Percentiles rank a stretch among this genome's conserved stretches.
Conservation (phyloP, 164 flowering plant genomes). For the Piper betle region DNA sequence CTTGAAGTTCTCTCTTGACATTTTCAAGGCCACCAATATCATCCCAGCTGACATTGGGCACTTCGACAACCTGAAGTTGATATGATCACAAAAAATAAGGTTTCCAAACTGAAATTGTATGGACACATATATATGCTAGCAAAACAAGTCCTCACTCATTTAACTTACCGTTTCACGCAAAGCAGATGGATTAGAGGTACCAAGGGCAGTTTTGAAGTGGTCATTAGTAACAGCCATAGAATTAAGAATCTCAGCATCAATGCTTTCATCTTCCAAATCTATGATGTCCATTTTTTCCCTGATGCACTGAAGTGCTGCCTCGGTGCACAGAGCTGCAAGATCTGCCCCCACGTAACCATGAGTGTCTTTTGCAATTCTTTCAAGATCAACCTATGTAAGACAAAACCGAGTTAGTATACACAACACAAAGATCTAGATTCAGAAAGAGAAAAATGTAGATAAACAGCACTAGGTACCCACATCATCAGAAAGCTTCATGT, state of each 20-base stretch:
- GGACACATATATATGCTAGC: too few species aligned
- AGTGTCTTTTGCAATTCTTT: constrained; percentile 59
- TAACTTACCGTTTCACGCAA: constrained; percentile 30
- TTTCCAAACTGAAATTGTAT: too few species aligned
- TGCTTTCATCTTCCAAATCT: constrained; percentile 70
- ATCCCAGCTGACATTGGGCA: constrained; percentile 73
- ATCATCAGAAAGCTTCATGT: constrained; percentile 84
- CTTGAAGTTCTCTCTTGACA: constrained; percentile 86
- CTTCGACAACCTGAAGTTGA: constrained; percentile 64
- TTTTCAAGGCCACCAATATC: constrained; percentile 86
- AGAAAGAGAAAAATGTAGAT: neutral
- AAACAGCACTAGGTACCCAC: constrained; percentile 16
- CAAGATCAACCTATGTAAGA: constrained; percentile 55
- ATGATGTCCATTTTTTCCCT: constrained; percentile 89
- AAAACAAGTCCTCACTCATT: neutral
- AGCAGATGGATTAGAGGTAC: constrained; percentile 82
- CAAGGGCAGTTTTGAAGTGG: constrained; percentile 80
- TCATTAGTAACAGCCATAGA: constrained; percentile 81
- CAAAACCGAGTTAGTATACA: neutral
- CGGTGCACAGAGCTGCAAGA: constrained; percentile 74
- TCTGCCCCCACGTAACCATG: constrained; percentile 90
- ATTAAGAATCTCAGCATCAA: constrained; percentile 79
- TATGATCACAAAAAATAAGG: neutral
- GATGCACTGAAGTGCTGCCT: constrained; percentile 83
- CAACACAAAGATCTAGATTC: neutral